phyloP scores from a whole-genome alignment of 768 basidiomycete species.

The Tricholoma terreum region DNA sequence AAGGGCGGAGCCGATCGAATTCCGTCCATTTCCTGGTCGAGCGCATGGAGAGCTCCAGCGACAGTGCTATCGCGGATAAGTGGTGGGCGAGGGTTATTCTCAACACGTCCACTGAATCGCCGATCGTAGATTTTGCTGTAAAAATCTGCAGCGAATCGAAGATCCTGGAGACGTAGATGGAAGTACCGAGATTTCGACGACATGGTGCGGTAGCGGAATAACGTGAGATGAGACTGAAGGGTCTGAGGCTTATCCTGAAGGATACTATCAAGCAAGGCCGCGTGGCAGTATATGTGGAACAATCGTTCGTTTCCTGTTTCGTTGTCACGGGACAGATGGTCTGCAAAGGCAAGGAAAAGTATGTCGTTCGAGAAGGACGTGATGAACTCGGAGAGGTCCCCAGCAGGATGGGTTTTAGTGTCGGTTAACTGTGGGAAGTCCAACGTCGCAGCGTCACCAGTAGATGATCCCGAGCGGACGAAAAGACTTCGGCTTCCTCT shows the following conservation, averaged over 20 bases:
- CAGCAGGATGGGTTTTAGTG: slow-evolving; percentile 61
- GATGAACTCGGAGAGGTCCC: slow-evolving; percentile 82
- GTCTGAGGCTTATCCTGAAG: slow-evolving; percentile 87
- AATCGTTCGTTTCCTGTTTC: slow-evolving; percentile 56
- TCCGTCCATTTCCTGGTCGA: slow-evolving; percentile 55
- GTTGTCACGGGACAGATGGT: slow-evolving; percentile 66
- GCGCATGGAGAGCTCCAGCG: slow-evolving; percentile 57
- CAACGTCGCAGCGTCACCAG: slow-evolving; percentile 79
- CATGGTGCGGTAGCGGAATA: slow-evolving; percentile 69
- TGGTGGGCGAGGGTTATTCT: slow-evolving; percentile 62
- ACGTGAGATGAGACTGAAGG: slow-evolving; percentile 67
- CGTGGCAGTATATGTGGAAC: slow-evolving; percentile 72
- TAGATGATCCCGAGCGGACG: slow-evolving; percentile 80
- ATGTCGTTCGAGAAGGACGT: slow-evolving; percentile 82
- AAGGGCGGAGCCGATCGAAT: slow-evolving; percentile 42
- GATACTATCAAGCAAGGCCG: slow-evolving; percentile 79
- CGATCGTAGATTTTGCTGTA: slow-evolving; percentile 73
- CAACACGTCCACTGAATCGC: slow-evolving; percentile 67
- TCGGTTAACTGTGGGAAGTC: slow-evolving; percentile 80
- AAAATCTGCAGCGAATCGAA: slow-evolving; percentile 73
- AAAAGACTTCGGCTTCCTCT: slow-evolving; percentile 90
- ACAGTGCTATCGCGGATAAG: slow-evolving; percentile 73
- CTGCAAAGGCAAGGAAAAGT: slow-evolving; percentile 77
- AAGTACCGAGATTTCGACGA: slow-evolving; percentile 56
- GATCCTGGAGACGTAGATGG: slow-evolving; percentile 67